These are phyloP conservation scores for Pouteria campechiana DNA, from an alignment of 179 eudicot genomes.

Conservation along the genomic window DNA sequence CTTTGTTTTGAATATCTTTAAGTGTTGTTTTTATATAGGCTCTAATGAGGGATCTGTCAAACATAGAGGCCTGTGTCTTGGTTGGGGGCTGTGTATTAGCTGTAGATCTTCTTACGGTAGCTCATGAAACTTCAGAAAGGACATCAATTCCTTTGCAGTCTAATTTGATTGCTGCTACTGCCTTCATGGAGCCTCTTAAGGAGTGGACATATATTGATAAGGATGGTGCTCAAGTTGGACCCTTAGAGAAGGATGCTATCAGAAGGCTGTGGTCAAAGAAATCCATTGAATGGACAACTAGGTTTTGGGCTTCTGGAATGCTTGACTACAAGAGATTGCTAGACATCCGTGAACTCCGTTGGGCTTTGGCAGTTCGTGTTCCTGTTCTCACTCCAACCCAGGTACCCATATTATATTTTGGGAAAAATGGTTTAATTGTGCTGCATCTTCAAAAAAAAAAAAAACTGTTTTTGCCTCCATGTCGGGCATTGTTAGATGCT, in stretches of 20 bases:
- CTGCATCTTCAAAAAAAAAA: no score
- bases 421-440: no score
- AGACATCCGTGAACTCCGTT: conserved; percentile 96
- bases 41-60: conserved; percentile 78
- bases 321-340: conserved; percentile 89
- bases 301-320: conserved; percentile 90
- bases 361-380: conserved; percentile 90
- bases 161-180: conserved; percentile 94
- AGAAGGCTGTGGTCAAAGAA: conserved; percentile 90
- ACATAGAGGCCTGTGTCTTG: conserved; percentile 92
- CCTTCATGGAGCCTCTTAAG: conserved; percentile 96
- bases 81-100: conserved; percentile 98
- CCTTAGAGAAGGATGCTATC: conserved; percentile 94
- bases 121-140: conserved; percentile 98
- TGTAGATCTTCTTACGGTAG: conserved; percentile 80
- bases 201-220: conserved; percentile 86
- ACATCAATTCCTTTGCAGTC: conserved; percentile 94
- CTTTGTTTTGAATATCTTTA: neutral
- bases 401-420: conserved; percentile 25
- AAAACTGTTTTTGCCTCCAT: no score
- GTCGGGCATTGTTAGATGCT: no score
- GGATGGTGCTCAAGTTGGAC: conserved; percentile 83
- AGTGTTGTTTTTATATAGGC: conserved; percentile 37
- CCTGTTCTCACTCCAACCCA: conserved; percentile 89
- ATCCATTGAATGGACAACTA: conserved; percentile 87